Evolutionary conservation across 1,284 basidiomycete genomes (phyloP), one percentile per base, ranked within the genome.

Genomic region (Ceratorhiza oryzae-sativae): DNA sequence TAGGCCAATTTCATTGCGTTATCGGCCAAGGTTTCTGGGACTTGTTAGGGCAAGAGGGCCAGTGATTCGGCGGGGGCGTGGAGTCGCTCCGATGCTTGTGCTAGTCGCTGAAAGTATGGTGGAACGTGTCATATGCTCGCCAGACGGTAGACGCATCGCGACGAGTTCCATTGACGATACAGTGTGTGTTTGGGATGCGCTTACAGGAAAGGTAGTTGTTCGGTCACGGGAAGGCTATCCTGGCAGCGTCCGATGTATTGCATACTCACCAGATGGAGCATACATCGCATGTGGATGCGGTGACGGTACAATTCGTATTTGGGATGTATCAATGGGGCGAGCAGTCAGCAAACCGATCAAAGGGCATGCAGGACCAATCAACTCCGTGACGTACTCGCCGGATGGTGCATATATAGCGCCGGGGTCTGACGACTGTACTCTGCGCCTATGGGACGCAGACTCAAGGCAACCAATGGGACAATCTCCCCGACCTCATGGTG

Each of bases 321-420:
- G 80, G 80, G 79, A 80, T 74, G 76, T 77, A 12, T 77, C 77
- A 36, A 76, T 75, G 6, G 80, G 80, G 18, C 71, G 25, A 8
- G 49, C 58, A 42, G 45, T 73, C 23, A 51, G 48, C 23, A 41
- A 25, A n/a, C 60, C 34, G 10, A 25, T 72, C 13, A 59, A 60
- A 15, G 59, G 48, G 1, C 73, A 74, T 36, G 59, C 8, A 30
- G 42, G 20, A 12, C 10, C 15, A 13, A 59, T 73, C 20, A 23
- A 5, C 23, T 71, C 51, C 5, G 61, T 73, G 13, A 53, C 49
- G 12, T 73, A 36, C 63, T 72, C 71, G 9, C 63, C 63, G 10
- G 63, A 72, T 49, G 63, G 65, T 13, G n/a, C n/a, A 27, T 32
- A 32, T 12, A 71, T 71, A 5, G 60, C 36, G 4, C 48, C 71